A percentile compares a stretch with the other conserved stretches of the same genome.
Evolutionary conservation across 202 grass and related monocot species (phyloP).

Genomic region (Panicum virgatum): DNA sequence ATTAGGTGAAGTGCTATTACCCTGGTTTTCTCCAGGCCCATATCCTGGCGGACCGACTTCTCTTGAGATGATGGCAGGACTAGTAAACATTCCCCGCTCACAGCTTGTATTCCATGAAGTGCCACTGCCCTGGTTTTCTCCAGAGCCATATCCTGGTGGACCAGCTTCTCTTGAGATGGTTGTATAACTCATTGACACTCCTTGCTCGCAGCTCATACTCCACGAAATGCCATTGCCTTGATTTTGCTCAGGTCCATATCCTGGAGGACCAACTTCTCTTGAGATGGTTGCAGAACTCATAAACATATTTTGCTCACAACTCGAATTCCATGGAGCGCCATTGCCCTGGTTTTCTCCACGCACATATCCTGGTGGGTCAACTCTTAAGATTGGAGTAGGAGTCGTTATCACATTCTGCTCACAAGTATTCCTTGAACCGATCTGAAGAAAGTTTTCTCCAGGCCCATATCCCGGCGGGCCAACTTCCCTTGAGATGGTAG

Average conservation of each 20-base stretch:
- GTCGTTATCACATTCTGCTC: background rate
- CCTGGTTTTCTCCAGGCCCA: constrained; percentile 12
- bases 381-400: background rate
- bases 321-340: constrained; percentile 22
- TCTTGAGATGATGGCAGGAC: background rate
- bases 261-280: background rate
- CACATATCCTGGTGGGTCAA: constrained; percentile 22
- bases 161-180: constrained; percentile 15
- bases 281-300: background rate
- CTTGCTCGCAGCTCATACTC: constrained; percentile 31
- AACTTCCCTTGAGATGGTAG: background rate
- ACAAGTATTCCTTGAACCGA: constrained; percentile 5
- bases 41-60: background rate
- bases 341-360: constrained; percentile 17
- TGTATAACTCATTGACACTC: background rate
- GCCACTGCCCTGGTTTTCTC: constrained; percentile 29
- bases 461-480: background rate
- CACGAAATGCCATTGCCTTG: constrained; percentile 20
- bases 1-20: no score
- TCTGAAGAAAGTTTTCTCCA: constrained; percentile 6
- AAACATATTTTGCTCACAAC: background rate
- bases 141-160: constrained; percentile 19
- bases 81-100: background rate
- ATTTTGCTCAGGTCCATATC: constrained; percentile 13
- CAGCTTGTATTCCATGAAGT: constrained; percentile 19